phyloP scores from a whole-genome alignment of 2,329 filamentous ascomycete species.

The Hymenoscyphus repandus region DNA sequence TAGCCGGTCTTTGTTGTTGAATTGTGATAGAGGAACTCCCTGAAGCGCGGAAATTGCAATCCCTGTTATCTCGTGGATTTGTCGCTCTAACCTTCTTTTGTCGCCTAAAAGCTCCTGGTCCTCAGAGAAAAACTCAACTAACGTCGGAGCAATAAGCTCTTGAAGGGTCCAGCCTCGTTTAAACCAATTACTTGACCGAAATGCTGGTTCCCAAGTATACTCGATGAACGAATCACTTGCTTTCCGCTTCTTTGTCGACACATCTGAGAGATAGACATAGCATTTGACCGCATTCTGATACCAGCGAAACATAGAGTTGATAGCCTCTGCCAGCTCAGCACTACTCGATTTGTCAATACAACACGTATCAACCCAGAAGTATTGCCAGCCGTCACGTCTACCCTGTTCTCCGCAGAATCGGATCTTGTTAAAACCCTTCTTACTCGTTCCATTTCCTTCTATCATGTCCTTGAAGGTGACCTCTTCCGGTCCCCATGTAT shows the following conservation, averaged over 20 bases:
- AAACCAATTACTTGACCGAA: conserved; percentile 7
- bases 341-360: no score
- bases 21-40: conserved; percentile 7
- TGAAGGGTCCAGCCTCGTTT: no score
- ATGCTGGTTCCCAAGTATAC: conserved; percentile 6
- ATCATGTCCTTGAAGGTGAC: conserved; percentile 14
- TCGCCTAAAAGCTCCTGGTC: conserved; percentile 9
- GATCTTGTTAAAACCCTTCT: conserved; percentile 13
- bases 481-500: conserved; percentile 20
- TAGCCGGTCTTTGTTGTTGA: conserved; percentile 22
- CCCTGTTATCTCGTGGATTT: conserved; percentile 10
- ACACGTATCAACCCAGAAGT: no score
- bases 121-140: conserved; percentile 12
- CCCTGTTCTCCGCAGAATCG: no score
- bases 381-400: no score
- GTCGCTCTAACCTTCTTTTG: conserved; percentile 9
- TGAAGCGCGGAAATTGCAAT: conserved; percentile 8
- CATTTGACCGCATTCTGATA: no score
- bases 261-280: no score
- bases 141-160: conserved; percentile 2
- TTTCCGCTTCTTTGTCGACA: conserved; percentile 14
- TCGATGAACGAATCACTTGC: conserved; percentile 5
- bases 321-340: no score
- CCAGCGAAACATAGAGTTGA: no score
- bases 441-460: conserved; percentile 2